Evolutionary conservation across 2,329 filamentous ascomycete genomes (phyloP), one percentile per base, ranked within the genome.

Genomic region (Pseudocercospora fuligena): DNA sequence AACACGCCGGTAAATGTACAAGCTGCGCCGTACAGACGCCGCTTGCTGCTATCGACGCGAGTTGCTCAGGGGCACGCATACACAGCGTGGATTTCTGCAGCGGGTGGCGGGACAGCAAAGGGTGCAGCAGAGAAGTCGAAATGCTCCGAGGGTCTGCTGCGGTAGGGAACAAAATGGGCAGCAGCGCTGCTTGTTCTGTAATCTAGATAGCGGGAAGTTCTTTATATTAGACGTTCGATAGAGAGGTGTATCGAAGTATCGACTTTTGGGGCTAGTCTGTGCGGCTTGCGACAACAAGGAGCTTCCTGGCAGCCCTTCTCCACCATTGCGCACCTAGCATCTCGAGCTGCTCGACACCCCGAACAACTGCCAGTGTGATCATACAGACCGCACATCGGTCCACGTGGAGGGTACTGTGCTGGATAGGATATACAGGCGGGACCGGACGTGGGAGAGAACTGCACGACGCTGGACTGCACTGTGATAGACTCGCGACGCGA

Each of bases 151-250:
- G 25, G 12, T 36, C 4, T 31, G 51, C 23, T 56, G 23, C 12
- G 51, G 5, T 6, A 6, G 16, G 51, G 16, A 31, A 19, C 25
- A 29, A 29, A 54, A 29, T 54, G 51, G 49, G 49, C 49, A 27
- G 49, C 49, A 27, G 49, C 49, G 49, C 49, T 31, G 5, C 25
- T 56, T n/a, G 27, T 56, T 27, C 14, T 19, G 16, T 27, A 31
- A 33, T 56, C 12, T 56, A 56, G 51, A 27, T 11, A 29, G 25
- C 27, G 25, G 47, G 19, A 56, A 56, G 51, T 33, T 56, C 23
- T 56, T 31, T 56, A 56, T 31, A 56, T 33, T 33, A 31, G 27
- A 33, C 51, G 27, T 33, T 56, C 49, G 49, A 53, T 47, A 19
- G 46, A 49, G n/a, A 21, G 11, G 23, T 21, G 19, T 51, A 43